Percentiles rank a stretch among this genome's conserved stretches.
Conservation (phyloP, 768 basidiomycete genomes). For the Tulasnella sp. region DNA sequence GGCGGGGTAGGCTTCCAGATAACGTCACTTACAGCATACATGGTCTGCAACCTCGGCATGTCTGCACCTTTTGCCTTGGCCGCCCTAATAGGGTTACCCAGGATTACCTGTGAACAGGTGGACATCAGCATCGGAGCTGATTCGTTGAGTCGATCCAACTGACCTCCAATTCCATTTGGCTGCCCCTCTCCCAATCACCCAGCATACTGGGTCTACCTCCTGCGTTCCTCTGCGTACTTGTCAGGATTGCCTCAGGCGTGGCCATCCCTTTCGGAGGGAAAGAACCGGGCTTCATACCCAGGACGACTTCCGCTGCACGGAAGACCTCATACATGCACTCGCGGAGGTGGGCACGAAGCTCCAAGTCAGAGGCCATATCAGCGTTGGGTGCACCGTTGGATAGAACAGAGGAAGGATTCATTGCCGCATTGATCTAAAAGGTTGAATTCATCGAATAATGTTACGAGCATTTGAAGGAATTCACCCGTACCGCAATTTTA, state of each 20-base stretch:
- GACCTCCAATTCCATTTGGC: conserved; percentile 26
- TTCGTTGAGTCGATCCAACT: not conserved
- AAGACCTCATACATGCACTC: conserved; percentile 26
- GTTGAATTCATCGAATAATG: too few species aligned
- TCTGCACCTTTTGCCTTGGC: conserved; percentile 23
- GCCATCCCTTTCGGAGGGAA: conserved; percentile 20
- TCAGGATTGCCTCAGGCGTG: conserved; percentile 19
- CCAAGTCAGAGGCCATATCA: conserved; percentile 22
- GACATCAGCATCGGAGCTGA: not conserved
- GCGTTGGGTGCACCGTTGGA: conserved; percentile 24
- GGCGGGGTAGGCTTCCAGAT: not conserved
- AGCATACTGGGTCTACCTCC: conserved; percentile 25
- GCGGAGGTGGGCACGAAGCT: conserved; percentile 21
- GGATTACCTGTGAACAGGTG: conserved; percentile 14
- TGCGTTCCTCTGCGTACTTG: conserved; percentile 21
- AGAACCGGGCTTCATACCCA: conserved; percentile 18
- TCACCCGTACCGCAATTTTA: conserved; percentile 25
- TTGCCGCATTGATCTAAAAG: conserved; percentile 23
- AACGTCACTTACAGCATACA: conserved; percentile 21
- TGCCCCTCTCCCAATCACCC: conserved; percentile 24
- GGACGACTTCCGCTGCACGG: conserved; percentile 21
- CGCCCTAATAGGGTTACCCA: conserved; percentile 26
- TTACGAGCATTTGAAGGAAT: too few species aligned
- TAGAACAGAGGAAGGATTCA: conserved; percentile 26
- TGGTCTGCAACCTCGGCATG: conserved; percentile 26